Base-by-base conservation (phyloP, 2,329 filamentous ascomycete genomes). In the Claviceps pazoutovae region DNA sequence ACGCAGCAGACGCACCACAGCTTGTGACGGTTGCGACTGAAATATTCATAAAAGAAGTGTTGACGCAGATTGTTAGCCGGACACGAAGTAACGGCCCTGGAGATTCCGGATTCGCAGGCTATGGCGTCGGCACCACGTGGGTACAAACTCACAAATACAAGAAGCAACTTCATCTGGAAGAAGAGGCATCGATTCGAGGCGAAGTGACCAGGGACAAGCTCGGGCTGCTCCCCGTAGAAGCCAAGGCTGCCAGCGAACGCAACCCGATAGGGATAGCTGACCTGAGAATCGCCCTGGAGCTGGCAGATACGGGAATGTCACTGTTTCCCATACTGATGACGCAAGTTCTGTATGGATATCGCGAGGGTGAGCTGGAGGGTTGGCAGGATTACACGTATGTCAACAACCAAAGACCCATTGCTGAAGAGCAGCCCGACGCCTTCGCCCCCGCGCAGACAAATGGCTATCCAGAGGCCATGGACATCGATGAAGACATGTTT, bases 111-210 rank as follows among this genome's bases (percentile, higher is more conserved):
- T 79, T 71, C 54, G 76, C 79, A 49, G 79, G 79, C 2, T 81
- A 81, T 51, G 83, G 83, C 3, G 74, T 80, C 37, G 82, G 81
- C 43, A 79, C 79, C 43, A 76, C 75, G 38, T 87, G 84, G 73
- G 79, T 96, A 53, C 84, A 89, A 64, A 95, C 88, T 2, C 78
- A 83, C 58, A 83, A 80, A 53, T 96, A 91, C 67, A 81, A 80
- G 56, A 76, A 78, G 53, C 86, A 88, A 63, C 74, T 95, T 11
- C 79, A 81, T 51, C 73, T 74, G 46, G 90, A 96, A 65, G 89
- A 95, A 63, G 77, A 84, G 44, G 78, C 80, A 0, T 82, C 79
- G 26, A 76, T 81, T 42, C 75, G 80, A n/a, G 88, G 89, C 4
- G 86, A 90, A 59, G 65, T 94, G 1, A 72, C 78, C 17, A 77